Evolutionary conservation across 2,329 filamentous ascomycete species (phyloP), one percentile per base, ranked within the genome.

Genomic region (Leptographium galeiforme): DNA sequence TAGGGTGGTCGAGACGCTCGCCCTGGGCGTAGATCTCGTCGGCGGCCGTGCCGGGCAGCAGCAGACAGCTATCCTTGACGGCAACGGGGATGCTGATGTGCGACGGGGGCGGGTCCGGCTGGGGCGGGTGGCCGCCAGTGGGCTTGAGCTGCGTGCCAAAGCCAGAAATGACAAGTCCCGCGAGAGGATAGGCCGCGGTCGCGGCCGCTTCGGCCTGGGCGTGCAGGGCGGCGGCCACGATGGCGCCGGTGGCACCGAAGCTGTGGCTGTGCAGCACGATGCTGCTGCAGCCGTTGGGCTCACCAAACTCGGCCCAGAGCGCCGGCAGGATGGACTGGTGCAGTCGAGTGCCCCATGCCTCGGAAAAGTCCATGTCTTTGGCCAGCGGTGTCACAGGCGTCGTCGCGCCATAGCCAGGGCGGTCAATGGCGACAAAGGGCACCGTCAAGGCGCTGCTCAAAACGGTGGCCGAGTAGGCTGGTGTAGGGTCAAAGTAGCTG

Each of bases 231-330:
- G 61, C 60, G 10, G 56, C 48, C n/a, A 59, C 58, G 30, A 60
- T 51, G 33, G 53, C 58, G 14, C 54, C 57, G 6, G 55, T 51
- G 6, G 48, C 47, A 13, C 57, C 61, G 25, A 61, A 53, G 52
- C 59, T 61, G 50, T 62, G 61, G 52, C 54, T 57, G 16, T 56
- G 56, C 30, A 61, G 56, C 10, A 60, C 52, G 44, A 62, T 54
- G 40, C 53, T 49, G 40, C 47, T 56, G 48, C 61, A 61, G 4
- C 52, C 56, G 3, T 53, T 19, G 4, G 56, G 50, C 13, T 18
- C 12, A 7, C 58, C 60, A 13, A 57, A 61, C n/a, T 56, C 43
- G 4, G 11, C 38, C 61, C 61, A 62, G 3, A 62, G 12, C 8
- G 53, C 48, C 2, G 61, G 61, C 3, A 60, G 54, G 14, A 59